Conservation (phyloP, 2,329 filamentous ascomycete genomes). For the Fusarium proliferatum region DNA sequence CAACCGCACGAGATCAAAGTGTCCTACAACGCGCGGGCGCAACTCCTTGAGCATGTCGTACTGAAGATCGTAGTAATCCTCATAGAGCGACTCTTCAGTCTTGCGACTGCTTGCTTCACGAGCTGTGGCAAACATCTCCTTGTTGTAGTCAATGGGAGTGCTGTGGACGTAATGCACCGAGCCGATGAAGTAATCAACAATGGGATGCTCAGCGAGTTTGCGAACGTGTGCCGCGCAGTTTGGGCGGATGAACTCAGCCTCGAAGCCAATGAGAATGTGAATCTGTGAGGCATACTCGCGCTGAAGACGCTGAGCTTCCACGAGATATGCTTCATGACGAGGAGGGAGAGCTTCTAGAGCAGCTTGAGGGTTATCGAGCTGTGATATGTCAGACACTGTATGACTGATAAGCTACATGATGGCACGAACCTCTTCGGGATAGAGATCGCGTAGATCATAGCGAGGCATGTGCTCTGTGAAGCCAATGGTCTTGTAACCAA, state of each 20-base stretch:
- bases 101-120: constrained; percentile 52
- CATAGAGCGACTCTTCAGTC: constrained; percentile 78
- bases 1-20: constrained; percentile 92
- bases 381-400: constrained; percentile 16
- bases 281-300: constrained; percentile 76
- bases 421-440: constrained; percentile 82
- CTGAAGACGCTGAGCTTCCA: constrained; percentile 79
- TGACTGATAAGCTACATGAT: not conserved
- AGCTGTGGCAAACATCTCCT: constrained; percentile 67
- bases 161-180: constrained; percentile 90
- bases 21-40: constrained; percentile 83
- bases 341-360: constrained; percentile 61
- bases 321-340: constrained; percentile 77
- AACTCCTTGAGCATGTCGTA: constrained; percentile 80
- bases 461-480: constrained; percentile 97
- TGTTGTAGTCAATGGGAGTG: constrained; percentile 90
- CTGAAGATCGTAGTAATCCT: constrained; percentile 90
- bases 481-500: constrained; percentile 84
- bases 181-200: constrained; percentile 90
- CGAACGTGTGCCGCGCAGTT: constrained; percentile 68
- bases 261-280: constrained; percentile 87
- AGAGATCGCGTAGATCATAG: constrained; percentile 77
- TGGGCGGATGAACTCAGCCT: constrained; percentile 90
- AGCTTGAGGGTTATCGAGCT: constrained; percentile 62
- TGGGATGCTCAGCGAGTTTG: constrained; percentile 68